Evolutionary conservation across 2,329 filamentous ascomycete genomes (phyloP).

Genomic region (Colletotrichum higginsianum): DNA sequence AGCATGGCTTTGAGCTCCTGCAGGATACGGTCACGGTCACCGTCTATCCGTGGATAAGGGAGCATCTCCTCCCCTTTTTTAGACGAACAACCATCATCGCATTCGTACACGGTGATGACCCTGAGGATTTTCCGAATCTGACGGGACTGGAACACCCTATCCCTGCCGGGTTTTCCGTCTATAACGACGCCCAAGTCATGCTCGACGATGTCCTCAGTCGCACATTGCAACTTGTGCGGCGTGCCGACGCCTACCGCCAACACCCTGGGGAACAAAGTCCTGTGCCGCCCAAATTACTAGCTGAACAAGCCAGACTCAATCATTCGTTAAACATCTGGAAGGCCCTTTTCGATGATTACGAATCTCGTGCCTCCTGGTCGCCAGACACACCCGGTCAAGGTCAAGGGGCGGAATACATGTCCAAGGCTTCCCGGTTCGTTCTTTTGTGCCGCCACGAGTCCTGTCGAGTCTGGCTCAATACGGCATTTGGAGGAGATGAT

Average conservation of each 20-base stretch:
- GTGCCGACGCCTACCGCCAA: constrained; percentile 4
- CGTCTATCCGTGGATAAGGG: constrained; percentile 4
- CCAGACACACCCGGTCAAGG: not conserved
- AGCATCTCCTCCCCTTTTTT: constrained; percentile 28
- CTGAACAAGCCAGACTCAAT: not conserved
- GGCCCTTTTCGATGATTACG: constrained; percentile 2
- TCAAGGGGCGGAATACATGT: not conserved
- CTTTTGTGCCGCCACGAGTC: constrained; percentile 9
- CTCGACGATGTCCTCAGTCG: constrained; percentile 13
- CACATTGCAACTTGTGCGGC: constrained; percentile 8
- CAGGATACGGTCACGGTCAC: not conserved
- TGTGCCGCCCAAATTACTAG: not conserved
- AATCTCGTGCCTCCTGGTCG: not conserved
- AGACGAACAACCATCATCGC: not conserved
- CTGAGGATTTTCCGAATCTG: constrained; percentile 36
- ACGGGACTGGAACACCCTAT: not conserved
- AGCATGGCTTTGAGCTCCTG: constrained; percentile 15
- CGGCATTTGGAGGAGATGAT: not conserved
- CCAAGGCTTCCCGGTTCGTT: not conserved
- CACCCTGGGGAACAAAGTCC: not conserved
- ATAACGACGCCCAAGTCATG: constrained; percentile 6
- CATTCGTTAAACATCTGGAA: not conserved
- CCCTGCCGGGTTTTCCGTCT: not conserved
- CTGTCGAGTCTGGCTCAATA: constrained; percentile 24
- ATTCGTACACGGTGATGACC: not conserved